phyloP scores from a whole-genome alignment of 495 filamentous ascomycete genomes.

The Hyaloscypha finlandica region DNA sequence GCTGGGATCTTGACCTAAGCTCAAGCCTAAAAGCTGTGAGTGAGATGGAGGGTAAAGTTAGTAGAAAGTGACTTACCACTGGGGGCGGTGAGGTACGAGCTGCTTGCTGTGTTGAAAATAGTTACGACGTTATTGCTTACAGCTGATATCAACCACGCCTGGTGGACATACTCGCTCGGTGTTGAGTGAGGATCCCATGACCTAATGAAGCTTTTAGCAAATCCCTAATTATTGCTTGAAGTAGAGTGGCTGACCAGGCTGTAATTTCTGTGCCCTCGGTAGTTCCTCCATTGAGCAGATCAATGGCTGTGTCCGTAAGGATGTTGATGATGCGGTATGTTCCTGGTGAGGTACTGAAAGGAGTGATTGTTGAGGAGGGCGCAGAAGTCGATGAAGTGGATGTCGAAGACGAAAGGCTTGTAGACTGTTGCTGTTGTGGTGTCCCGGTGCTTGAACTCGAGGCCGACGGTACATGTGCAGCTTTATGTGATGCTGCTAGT shows the following conservation, averaged over 20 bases:
- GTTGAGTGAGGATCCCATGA: not conserved
- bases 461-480: not conserved
- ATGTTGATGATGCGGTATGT: not conserved
- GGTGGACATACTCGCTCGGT: not conserved
- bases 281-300: not conserved
- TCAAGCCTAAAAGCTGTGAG: not conserved
- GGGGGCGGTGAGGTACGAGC: not conserved
- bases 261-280: not conserved
- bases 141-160: not conserved
- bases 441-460: not conserved
- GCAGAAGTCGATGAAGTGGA: not conserved
- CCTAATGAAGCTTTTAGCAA: not conserved
- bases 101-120: not conserved
- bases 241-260: not conserved
- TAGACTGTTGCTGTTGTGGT: not conserved
- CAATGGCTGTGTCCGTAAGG: not conserved
- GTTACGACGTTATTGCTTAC: not conserved
- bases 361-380: not conserved
- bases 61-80: not conserved
- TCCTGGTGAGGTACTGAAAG: not conserved
- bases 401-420: not conserved
- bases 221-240: no score
- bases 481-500: not conserved
- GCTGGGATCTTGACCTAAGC: not conserved
- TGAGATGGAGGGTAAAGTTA: not conserved